Evolutionary conservation across 306 rosid genomes (phyloP).

Genomic region (Datisca glomerata): DNA sequence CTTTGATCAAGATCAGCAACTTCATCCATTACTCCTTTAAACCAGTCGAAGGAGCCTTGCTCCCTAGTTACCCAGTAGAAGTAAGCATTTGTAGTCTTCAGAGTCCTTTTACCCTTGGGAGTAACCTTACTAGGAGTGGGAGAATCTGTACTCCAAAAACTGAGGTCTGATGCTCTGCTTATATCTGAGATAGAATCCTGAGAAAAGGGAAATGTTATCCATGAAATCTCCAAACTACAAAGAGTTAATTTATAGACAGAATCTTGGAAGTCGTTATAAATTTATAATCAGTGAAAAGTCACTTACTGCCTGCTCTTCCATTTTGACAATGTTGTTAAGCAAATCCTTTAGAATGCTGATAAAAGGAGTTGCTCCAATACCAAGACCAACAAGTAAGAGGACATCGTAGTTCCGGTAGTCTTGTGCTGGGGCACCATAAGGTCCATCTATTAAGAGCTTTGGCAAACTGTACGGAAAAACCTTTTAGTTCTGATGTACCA

Average conservation of each 20-base stretch:
- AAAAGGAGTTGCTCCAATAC: slow-evolving; percentile 98
- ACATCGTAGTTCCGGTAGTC: slow-evolving; percentile 88
- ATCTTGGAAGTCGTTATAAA: slow-evolving; percentile 1
- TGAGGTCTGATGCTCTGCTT: slow-evolving; percentile 58
- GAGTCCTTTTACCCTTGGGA: slow-evolving; percentile 54
- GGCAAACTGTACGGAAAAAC: slow-evolving; percentile 53
- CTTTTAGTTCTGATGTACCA: background rate
- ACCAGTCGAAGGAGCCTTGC: slow-evolving; percentile 99
- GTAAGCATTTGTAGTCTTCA: slow-evolving; percentile 92
- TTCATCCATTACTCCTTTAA: slow-evolving; percentile 99
- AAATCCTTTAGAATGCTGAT: slow-evolving; percentile 91
- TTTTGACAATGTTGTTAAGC: slow-evolving; percentile 80
- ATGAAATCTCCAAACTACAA: background rate
- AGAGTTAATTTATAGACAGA: no score
- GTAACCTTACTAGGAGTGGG: slow-evolving; percentile 31
- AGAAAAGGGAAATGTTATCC: slow-evolving; percentile 6
- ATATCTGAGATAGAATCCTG: slow-evolving; percentile 70
- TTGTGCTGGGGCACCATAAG: slow-evolving; percentile 98
- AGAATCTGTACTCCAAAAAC: slow-evolving; percentile 59
- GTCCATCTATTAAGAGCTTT: slow-evolving; percentile 89
- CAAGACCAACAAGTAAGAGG: slow-evolving; percentile 89
- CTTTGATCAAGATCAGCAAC: slow-evolving; percentile 92
- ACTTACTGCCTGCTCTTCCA: slow-evolving; percentile 95
- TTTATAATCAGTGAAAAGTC: slow-evolving; percentile 2
- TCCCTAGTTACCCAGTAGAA: slow-evolving; percentile 99